Conservation (phyloP, 768 basidiomycete species). For the Cantharellus anzutake region DNA sequence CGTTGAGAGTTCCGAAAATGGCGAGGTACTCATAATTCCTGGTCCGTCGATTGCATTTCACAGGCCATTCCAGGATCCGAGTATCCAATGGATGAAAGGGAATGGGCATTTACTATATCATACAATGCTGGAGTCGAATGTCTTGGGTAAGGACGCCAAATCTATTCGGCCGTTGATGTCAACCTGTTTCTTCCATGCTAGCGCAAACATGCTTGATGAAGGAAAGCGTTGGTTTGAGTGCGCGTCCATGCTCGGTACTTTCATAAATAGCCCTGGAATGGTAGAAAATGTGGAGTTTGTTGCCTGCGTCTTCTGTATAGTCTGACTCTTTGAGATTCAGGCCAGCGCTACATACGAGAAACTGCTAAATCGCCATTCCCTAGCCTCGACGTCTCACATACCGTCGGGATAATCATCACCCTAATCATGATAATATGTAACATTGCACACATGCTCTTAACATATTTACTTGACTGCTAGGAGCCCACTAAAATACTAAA, state of each 20-base stretch:
- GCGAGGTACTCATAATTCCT: background rate
- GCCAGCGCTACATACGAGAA: too few species aligned
- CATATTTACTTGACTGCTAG: too few species aligned
- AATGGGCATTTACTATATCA: slow-evolving; percentile 65
- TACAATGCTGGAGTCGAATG: slow-evolving; percentile 80
- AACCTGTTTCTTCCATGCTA: slow-evolving; percentile 17
- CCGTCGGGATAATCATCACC: too few species aligned
- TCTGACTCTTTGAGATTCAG: too few species aligned
- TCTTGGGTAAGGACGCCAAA: slow-evolving; percentile 32
- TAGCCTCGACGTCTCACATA: too few species aligned
- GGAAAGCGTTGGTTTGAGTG: slow-evolving; percentile 77
- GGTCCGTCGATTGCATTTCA: too few species aligned
- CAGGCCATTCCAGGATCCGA: too few species aligned
- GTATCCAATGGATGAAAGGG: slow-evolving; percentile 69
- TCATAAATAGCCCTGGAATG: slow-evolving; percentile 32
- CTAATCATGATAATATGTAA: too few species aligned
- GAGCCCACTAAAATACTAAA: too few species aligned
- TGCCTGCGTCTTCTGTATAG: too few species aligned
- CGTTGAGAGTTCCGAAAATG: slow-evolving; percentile 12
- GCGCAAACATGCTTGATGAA: slow-evolving; percentile 55
- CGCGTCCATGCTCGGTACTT: slow-evolving; percentile 55
- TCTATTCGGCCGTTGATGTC: background rate
- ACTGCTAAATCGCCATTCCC: too few species aligned
- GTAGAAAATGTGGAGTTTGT: background rate
- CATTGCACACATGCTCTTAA: too few species aligned